Evolutionary conservation across 1,284 basidiomycete species (phyloP).

Genomic region (Sporisorium reilianum): DNA sequence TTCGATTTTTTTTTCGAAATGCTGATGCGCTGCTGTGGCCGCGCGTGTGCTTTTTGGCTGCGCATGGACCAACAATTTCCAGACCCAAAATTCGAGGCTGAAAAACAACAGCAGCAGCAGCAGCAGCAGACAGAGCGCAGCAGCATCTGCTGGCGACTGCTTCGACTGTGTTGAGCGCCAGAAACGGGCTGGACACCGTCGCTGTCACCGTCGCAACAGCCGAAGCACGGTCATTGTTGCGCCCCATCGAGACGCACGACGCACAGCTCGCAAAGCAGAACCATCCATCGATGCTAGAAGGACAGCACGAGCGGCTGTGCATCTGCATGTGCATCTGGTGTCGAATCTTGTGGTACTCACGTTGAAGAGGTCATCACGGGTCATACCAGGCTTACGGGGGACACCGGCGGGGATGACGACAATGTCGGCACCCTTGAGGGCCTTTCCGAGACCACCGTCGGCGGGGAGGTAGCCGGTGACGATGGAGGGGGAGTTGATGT

Average conservation of each 20-base stretch:
- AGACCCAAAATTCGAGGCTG: constrained; percentile 11
- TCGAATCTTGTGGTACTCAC: constrained; percentile 70
- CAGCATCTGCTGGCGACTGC: background rate
- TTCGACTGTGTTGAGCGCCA: background rate
- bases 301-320: background rate
- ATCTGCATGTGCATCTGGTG: background rate
- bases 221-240: background rate
- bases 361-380: constrained; percentile 93
- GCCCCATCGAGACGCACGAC: background rate
- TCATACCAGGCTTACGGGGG: constrained; percentile 82
- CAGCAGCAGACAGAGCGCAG: too few relatives aligned
- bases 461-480: constrained; percentile 72
- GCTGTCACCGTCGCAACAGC: background rate
- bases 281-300: background rate
- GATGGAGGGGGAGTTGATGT: constrained; percentile 76
- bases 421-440: constrained; percentile 85
- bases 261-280: background rate
- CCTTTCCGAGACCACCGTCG: constrained; percentile 81
- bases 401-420: constrained; percentile 98
- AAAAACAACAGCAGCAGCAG: background rate
- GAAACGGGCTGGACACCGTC: background rate
- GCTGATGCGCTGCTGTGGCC: background rate
- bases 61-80: constrained; percentile 42
- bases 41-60: constrained; percentile 9
- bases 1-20: too few relatives aligned